These are phyloP conservation scores for Acacia crassicarpa DNA, from an alignment of 306 rosid genomes.

Conservation along the genomic window DNA sequence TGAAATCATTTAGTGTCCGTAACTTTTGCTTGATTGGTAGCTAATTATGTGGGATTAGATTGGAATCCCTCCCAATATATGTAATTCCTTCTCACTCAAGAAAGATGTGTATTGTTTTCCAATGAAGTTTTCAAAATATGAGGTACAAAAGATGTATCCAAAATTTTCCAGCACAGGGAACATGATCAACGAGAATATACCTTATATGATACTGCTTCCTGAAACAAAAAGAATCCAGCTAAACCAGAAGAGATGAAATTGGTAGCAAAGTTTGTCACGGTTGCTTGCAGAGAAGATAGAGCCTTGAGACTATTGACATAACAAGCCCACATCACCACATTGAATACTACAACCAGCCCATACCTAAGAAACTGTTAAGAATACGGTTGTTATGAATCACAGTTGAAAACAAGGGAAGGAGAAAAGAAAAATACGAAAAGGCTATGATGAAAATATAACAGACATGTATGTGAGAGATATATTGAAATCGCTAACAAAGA, in stretches of 20 bases:
- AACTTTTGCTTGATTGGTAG: not conserved
- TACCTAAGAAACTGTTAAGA: conserved; percentile 59
- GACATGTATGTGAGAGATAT: not conserved
- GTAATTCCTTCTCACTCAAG: not conserved
- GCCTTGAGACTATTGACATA: conserved; percentile 85
- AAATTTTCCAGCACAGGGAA: not conserved
- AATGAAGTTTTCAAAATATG: not conserved
- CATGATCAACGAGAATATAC: conserved; percentile 35
- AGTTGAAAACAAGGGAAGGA: not conserved
- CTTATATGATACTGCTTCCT: conserved; percentile 68
- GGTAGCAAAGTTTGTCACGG: conserved; percentile 83
- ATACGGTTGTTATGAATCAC: not conserved
- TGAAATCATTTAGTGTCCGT: not conserved
- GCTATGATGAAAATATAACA: not conserved
- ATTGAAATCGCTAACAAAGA: not conserved
- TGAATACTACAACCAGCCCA: conserved; percentile 58
- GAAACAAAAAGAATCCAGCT: conserved; percentile 71
- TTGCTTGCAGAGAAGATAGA: conserved; percentile 87
- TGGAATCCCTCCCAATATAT: not conserved
- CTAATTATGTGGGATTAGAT: not conserved
- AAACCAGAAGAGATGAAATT: conserved; percentile 88
- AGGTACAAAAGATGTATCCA: not conserved
- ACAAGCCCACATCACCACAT: conserved; percentile 84
- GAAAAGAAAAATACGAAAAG: not conserved
- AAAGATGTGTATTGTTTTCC: not conserved